phyloP scores from a whole-genome alignment of 1,284 basidiomycete genomes.

The Ganoderma boninense region DNA sequence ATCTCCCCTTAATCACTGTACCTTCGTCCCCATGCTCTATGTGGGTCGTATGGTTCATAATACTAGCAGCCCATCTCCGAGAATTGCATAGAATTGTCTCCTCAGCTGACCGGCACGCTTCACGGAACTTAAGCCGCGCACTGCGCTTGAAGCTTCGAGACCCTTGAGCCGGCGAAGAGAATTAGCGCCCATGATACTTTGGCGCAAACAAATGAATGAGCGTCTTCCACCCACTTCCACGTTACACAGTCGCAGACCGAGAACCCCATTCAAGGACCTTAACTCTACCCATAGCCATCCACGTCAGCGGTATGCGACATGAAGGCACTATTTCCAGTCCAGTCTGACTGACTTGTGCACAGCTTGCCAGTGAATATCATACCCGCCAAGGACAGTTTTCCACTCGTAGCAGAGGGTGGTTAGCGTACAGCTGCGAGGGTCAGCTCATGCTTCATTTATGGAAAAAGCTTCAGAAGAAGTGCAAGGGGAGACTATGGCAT shows the following conservation, averaged over 20 bases:
- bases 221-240: not conserved
- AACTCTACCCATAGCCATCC: not conserved
- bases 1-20: not conserved
- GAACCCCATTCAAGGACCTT: not conserved
- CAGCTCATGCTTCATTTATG: constrained; percentile 59
- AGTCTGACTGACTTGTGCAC: not conserved
- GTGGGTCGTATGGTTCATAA: constrained; percentile 6
- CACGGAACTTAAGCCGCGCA: not conserved
- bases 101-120: not conserved
- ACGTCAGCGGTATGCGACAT: not conserved
- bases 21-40: not conserved
- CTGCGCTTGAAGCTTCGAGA: not conserved
- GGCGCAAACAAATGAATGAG: not conserved
- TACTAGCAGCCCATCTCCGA: constrained; percentile 6
- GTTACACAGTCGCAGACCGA: not conserved
- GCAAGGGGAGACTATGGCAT: not conserved
- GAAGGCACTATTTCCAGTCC: not conserved
- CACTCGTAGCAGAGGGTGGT: not conserved
- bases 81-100: not conserved
- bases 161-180: not conserved
- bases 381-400: constrained; percentile 1
- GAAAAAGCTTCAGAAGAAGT: constrained; percentile 58
- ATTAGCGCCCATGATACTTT: not conserved
- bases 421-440: constrained; percentile 7
- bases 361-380: not conserved